Base-by-base conservation (phyloP, 371 early-diverging fungal species). In the Haplosporangium sp. region DNA sequence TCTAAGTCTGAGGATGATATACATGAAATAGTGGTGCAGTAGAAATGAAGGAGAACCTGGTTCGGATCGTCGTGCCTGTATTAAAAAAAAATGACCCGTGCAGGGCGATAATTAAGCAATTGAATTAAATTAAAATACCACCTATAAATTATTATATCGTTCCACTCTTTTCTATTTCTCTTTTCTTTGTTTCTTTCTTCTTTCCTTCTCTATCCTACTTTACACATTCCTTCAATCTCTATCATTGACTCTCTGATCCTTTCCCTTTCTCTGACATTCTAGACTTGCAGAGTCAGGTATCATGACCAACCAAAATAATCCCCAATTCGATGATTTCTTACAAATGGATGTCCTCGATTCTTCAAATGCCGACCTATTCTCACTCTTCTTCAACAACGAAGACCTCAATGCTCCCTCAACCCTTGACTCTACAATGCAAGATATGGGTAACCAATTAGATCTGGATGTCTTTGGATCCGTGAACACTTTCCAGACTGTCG, bases 261-360 rank as follows among this genome's bases (percentile, higher is more conserved):
- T 53, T 56, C 45, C 47, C 58, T 10, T 50, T 61, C 56, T 42
- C 39, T 37, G 38, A n/a, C 50, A 52, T 13, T 47, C 35, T 56
- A 7, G 10, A 1, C 37, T 40, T 50, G 44, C 15, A 52, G n/a
- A 7, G 6, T 47, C 63, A 11, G 27, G 44, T 47, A 19, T 35
- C 59, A 65, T 65, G 65, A 61, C 76, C 45, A 52, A 61, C 47
- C 27, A 27, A 27, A 27, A 37, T 62, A 76, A 68, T 56, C 63
- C 73, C 27, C 63, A 67, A 44, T 79, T 74, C 55, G 74, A 59
- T 20, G 74, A 79, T 71, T 79, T 79, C 58, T 47, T 79, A 47
- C 74, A 79, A 17, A 65, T 74, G n/a, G 74, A 74, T 61, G 19
- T 74, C 50, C 65, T 79, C 45, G 81, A 66, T 40, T 19, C 62